Evolutionary conservation across 176 grass and related monocot species (phyloP), one percentile per base, ranked within the genome.

Genomic region (Chloris gayana): DNA sequence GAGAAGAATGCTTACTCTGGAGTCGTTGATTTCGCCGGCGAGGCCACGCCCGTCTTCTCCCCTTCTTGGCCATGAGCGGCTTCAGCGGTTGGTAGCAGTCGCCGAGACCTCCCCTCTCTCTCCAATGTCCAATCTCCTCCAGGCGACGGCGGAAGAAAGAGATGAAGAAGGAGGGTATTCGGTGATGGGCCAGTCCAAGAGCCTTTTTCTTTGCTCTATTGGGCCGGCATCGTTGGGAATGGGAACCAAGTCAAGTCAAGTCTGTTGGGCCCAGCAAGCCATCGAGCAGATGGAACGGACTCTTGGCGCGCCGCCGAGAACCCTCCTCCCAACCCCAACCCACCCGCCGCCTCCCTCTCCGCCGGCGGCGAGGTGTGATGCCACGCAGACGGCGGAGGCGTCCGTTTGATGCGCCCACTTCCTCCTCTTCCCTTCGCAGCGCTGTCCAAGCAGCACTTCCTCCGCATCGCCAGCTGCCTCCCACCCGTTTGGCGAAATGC

Each of bases 381-480:
- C 75, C 60, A 65, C 75, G 41, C 27, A 62, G 78, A 50, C 73
- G 78, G 72, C 79, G 37, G 62, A 21, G 80, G 67, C 37, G 49
- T 50, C 69, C 81, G 14, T 84, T 88, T 88, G 75, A 88, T 88
- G 86, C 81, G 62, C 81, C 51, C 19, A 74, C 30, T 59, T 73
- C 80, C 60, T 44, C 62, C 60, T 50, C 74, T 47, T 64, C 61
- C 69, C 74, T 66, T 58, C 51, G 45, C 78, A 50, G 63, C 29
- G 37, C 70, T 76, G 10, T 64, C 71, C 75, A 70, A 77, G 79
- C 82, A 78, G 3, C 85, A 87, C 37, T 70, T 85, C 82, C 75
- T 81, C 80, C 67, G 82, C 85, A 80, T 93, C 81, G 70, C 26
- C 75, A 64, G 73, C 75, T 79, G 88, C 84, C 82, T 93, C 74